Base-by-base conservation (phyloP, 768 basidiomycete genomes). In the Coprinellus micaceus region DNA sequence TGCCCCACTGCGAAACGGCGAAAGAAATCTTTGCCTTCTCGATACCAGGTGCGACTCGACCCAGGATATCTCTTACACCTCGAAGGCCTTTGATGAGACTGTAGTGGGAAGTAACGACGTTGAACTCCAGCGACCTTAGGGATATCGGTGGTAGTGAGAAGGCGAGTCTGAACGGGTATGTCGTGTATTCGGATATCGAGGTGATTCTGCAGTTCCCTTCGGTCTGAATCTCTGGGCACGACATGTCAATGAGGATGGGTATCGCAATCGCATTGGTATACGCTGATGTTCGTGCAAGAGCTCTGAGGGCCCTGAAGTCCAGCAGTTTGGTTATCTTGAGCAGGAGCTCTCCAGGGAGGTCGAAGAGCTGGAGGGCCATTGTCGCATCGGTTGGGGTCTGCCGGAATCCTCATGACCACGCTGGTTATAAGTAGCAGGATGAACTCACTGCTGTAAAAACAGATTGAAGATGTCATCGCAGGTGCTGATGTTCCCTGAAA, bases 1-100 rank as follows among this genome's bases (percentile, higher is more conserved):
- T 29, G 11, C 49, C 49, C 49, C 49, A 51, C 19, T 51, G 49
- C 33, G 49, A 51, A 12, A 51, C 49, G 13, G 49, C 49, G 29
- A 51, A 51, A 15, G 49, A 36, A 13, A 51, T 9, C 21, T 30
- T 28, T 5, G 30, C 49, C 10, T 51, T 21, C n/a, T 51, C 19
- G 19, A 51, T 51, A 2, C 29, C 49, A 4, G 47, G 47, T 4
- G 7, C 47, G 13, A 49, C 25, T 30, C 47, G 22, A 4, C 26
- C 26, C 4, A 49, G 13, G 11, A 49, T 49, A 49, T 6, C 15
- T 13, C 15, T 28, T 2, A 28, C 47, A n/a, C 47, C 25, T 3
- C 30, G 47, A 17, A 49, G 9, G 26, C 24, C 47, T 28, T 49
- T 49, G 3, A 49, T 17, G 4, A 49, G 26, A 21, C 30, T 15